Evolutionary conservation across 352 stramenopile genomes (phyloP), one percentile per base, ranked within the genome.

Genomic region (Pythium plurisporium): DNA sequence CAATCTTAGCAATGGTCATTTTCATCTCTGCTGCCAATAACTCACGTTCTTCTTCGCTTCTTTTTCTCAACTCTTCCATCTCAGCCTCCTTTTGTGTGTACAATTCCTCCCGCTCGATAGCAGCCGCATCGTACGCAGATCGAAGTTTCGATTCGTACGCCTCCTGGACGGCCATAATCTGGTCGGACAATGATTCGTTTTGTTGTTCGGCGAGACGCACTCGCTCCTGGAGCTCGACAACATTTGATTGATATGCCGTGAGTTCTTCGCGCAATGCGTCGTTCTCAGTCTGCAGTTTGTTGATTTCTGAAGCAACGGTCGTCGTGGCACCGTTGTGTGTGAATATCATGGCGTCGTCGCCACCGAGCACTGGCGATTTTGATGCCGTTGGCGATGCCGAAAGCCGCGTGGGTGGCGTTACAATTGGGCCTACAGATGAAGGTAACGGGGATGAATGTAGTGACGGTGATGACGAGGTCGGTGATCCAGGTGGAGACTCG

Each of bases 21-120:
- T 66, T 70, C 44, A 85, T 79, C 34, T 82, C 67, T 4, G 66
- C 55, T 50, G 80, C 76, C 59, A 74, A 75, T 12, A 70, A 45
- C 19, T 72, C 64, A 10, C 66, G 63, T 50, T 82, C 65, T 22
- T 69, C 62, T 3, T 59, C 60, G 46, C 72, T 75, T 7, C 65
- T 61, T 36, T 65, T 49, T 36, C 73, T 70, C 7, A 78, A 54
- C 0, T 72, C 62, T 31, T 70, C 51, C 10, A 82, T 25, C 27
- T 73, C 67, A 2, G 56, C 51, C 34, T 80, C 68, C 19, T 74
- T 74, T 15, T 74, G 62, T 20, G 62, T 66, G 3, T 30, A 25
- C n/a, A 71, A 38, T 12, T 65, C 55, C 11, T 71, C 59, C 15
- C 72, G 70, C 22, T 79, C 70, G 2, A 60, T 42, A 2, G 65